Conservation (phyloP, 2,329 filamentous ascomycete species). For the Hymenoscyphus repandus region DNA sequence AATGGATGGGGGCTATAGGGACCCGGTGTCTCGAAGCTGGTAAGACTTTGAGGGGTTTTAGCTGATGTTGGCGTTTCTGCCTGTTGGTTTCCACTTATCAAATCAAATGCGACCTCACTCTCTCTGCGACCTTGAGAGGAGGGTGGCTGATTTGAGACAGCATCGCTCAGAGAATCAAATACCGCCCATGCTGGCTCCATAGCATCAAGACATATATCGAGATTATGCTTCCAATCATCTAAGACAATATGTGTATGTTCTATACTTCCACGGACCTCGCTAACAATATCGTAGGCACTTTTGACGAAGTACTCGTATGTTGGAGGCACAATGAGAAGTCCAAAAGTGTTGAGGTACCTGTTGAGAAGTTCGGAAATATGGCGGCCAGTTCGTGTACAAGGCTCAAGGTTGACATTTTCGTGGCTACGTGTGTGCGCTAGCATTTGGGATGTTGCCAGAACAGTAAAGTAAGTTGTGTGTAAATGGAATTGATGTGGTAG, state of each 20-base stretch:
- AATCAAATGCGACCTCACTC: constrained; percentile 27
- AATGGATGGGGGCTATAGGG: constrained; percentile 20
- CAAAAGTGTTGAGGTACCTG: constrained; percentile 36
- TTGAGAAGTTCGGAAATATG: constrained; percentile 34
- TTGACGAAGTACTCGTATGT: constrained; percentile 38
- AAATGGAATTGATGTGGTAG: constrained; percentile 31
- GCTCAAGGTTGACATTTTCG: constrained; percentile 24
- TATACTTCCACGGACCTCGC: constrained; percentile 26
- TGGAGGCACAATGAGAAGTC: constrained; percentile 35
- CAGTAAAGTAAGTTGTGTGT: constrained; percentile 27
- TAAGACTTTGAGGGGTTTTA: constrained; percentile 22
- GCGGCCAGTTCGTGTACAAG: constrained; percentile 32
- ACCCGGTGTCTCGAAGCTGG: constrained; percentile 18
- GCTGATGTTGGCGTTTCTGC: constrained; percentile 20
- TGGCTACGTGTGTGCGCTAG: constrained; percentile 16
- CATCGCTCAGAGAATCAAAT: constrained; percentile 23
- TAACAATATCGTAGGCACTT: constrained; percentile 30
- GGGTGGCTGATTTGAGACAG: constrained; percentile 12
- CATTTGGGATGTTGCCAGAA: constrained; percentile 24
- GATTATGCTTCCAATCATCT: constrained; percentile 27
- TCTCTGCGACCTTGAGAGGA: constrained; percentile 15
- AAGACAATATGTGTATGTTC: constrained; percentile 26
- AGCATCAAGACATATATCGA: constrained; percentile 24
- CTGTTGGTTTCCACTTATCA: constrained; percentile 23
- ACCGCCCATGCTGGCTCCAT: constrained; percentile 28